Evolutionary conservation across 139 green algal genomes (phyloP), one percentile per base, ranked within the genome.

Genomic region (Picochlorum sp.): DNA sequence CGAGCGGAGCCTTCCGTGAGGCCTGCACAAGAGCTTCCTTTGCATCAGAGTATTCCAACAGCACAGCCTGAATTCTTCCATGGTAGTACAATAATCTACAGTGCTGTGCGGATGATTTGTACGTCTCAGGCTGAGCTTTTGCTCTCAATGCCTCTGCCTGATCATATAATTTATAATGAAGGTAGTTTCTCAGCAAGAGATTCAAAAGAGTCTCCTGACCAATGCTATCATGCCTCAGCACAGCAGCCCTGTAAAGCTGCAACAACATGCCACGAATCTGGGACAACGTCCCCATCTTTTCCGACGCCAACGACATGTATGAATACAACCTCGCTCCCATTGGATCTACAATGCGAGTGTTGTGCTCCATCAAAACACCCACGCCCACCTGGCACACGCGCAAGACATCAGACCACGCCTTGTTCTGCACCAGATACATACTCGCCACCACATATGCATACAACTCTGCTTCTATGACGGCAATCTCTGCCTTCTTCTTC

Each of bases 141-240:
- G 79, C 84, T n/a, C 94, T 81, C 67, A 99, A 88, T 69, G 94
- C 90, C 71, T 99, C 94, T 13, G 93, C 94, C 81, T 96, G 90
- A 69, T 98, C 94, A 65, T 98, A 98, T 60, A 97, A 81, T 60
- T 89, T 92, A 79, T 92, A 93, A 66, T 90, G 76, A 61, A 99
- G 78, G 77, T 97, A 97, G 74, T 95, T 97, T 66, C 91, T 82
- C 62, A 99, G 86, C 69, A 99, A 82, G 72, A 98, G 80, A 79
- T 98, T 98, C 30, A 97, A 78, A 62, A 96, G 77, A 21, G 81
- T 95, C 83, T 98, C 92, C 64, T 90, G 82, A 3, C 93, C 92
- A 23, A 95, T 79, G 4, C 89, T 82, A 63, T 99, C 92, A 65
- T 97, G 91, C 26, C 88, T 84, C 66, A 98, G 69, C 44, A 89